A percentile compares a stretch with the other conserved stretches of the same genome.
These are phyloP conservation scores for Hyaloscypha finlandica DNA, from an alignment of 495 filamentous ascomycete species.

Conservation along the genomic window DNA sequence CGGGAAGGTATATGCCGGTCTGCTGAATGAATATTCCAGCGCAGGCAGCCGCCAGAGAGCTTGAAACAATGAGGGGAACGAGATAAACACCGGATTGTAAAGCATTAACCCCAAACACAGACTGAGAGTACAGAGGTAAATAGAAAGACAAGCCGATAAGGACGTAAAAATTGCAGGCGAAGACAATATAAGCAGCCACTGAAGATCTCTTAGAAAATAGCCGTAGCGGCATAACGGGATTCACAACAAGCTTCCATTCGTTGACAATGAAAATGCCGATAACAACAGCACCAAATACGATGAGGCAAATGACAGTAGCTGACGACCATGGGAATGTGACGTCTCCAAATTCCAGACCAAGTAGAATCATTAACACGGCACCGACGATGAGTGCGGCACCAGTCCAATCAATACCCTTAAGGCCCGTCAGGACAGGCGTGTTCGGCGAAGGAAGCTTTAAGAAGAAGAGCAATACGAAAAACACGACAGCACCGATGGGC, in stretches of 20 bases:
- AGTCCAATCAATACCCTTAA: constrained; percentile 74
- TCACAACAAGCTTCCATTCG: constrained; percentile 70
- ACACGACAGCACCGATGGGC: constrained; percentile 68
- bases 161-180: constrained; percentile 65
- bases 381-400: constrained; percentile 68
- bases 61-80: constrained; percentile 68
- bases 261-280: constrained; percentile 61
- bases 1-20: constrained; percentile 56
- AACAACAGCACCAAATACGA: constrained; percentile 68
- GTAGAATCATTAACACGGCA: constrained; percentile 77
- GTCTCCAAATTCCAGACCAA: constrained; percentile 77
- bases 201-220: constrained; percentile 65
- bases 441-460: constrained; percentile 74
- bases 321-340: constrained; percentile 71
- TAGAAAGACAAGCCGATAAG: constrained; percentile 75
- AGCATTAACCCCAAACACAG: constrained; percentile 68
- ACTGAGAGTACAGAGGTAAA: constrained; percentile 77
- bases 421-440: constrained; percentile 65
- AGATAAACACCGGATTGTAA: constrained; percentile 77
- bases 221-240: constrained; percentile 72
- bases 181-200: constrained; percentile 54
- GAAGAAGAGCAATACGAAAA: constrained; percentile 65
- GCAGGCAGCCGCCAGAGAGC: constrained; percentile 61
- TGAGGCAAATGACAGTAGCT: constrained; percentile 70
- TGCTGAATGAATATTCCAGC: constrained; percentile 72